Percentiles rank a stretch among this genome's conserved stretches.
phyloP scores from a whole-genome alignment of 768 basidiomycete species.

The Panaeolus cyanescens region DNA sequence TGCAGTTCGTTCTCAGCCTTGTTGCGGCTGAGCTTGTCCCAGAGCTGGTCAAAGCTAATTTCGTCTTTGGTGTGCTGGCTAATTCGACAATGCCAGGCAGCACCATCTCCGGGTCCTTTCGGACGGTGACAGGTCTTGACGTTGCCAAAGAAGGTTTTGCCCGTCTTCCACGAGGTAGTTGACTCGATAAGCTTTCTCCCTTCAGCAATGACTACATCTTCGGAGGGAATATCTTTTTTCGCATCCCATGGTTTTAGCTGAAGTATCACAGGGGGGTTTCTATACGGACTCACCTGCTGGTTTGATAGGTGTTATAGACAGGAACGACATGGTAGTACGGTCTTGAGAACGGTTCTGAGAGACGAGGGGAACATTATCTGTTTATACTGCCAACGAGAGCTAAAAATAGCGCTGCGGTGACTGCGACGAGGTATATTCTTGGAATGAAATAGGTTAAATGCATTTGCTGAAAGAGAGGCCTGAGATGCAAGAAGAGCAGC shows the following conservation, averaged over 20 bases:
- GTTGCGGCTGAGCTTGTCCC: slow-evolving; percentile 65
- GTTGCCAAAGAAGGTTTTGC: slow-evolving; percentile 55
- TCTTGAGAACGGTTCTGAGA: slow-evolving; percentile 11
- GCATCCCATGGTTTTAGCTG: neutral
- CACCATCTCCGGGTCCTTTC: slow-evolving; percentile 56
- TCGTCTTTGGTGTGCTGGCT: slow-evolving; percentile 69
- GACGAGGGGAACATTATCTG: neutral
- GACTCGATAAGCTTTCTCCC: slow-evolving; percentile 59
- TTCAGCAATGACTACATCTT: slow-evolving; percentile 55
- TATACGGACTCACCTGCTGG: slow-evolving; percentile 22
- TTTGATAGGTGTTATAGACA: slow-evolving; percentile 16
- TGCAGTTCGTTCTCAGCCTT: slow-evolving; percentile 72
- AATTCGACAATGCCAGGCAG: slow-evolving; percentile 68
- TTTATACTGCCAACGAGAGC: neutral
- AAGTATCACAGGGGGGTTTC: neutral
- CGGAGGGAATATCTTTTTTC: slow-evolving; percentile 59
- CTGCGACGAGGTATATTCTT: neutral
- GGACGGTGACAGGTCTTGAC: slow-evolving; percentile 58
- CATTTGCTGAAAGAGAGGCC: neutral
- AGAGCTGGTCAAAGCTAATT: slow-evolving; percentile 72
- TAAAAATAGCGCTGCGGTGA: slow-evolving; percentile 11
- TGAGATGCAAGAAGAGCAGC: neutral
- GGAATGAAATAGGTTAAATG: neutral
- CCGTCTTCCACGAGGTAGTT: slow-evolving; percentile 62
- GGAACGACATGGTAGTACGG: slow-evolving; percentile 21